Evolutionary conservation across 352 stramenopile species (phyloP).

Genomic region (Phytophthora quininea): DNA sequence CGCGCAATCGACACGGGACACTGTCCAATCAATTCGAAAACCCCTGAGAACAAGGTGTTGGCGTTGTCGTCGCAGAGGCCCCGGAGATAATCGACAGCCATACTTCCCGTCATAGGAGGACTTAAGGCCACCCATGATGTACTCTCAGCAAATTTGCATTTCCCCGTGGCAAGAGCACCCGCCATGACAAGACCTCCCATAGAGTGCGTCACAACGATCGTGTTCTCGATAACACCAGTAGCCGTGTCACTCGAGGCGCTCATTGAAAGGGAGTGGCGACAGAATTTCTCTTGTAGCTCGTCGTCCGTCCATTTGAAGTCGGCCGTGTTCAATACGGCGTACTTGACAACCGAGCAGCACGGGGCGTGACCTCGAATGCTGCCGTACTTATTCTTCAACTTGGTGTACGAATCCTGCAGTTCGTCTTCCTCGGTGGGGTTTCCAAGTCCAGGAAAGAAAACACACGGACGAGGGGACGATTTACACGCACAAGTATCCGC

Average conservation of each 20-base stretch:
- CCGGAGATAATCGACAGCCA: conserved; percentile 43
- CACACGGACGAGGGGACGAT: conserved; percentile 29
- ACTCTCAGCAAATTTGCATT: conserved; percentile 13
- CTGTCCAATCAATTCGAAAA: conserved; percentile 34
- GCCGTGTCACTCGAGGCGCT: conserved; percentile 23
- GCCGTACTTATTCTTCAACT: conserved; percentile 14
- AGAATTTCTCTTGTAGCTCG: conserved; percentile 44
- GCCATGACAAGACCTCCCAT: conserved; percentile 42
- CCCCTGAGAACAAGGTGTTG: conserved; percentile 7
- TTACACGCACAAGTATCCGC: conserved; percentile 12
- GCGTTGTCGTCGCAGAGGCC: conserved; percentile 31
- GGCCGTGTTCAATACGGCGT: conserved; percentile 48
- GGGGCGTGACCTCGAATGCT: conserved; percentile 31
- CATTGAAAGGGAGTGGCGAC: conserved; percentile 32
- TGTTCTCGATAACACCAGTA: conserved; percentile 24
- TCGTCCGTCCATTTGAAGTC: conserved; percentile 50
- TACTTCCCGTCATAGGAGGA: conserved; percentile 42
- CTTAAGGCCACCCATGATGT: conserved; percentile 42
- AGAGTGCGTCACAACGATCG: conserved; percentile 52
- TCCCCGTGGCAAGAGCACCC: conserved; percentile 24
- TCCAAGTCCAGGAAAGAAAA: conserved; percentile 32
- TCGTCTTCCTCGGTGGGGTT: conserved; percentile 14
- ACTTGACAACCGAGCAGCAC: conserved; percentile 45
- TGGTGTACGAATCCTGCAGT: conserved; percentile 22
- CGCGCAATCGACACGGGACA: conserved; percentile 36